Evolutionary conservation across 495 filamentous ascomycete genomes (phyloP).

Genomic region (Pyrenula massariospora): DNA sequence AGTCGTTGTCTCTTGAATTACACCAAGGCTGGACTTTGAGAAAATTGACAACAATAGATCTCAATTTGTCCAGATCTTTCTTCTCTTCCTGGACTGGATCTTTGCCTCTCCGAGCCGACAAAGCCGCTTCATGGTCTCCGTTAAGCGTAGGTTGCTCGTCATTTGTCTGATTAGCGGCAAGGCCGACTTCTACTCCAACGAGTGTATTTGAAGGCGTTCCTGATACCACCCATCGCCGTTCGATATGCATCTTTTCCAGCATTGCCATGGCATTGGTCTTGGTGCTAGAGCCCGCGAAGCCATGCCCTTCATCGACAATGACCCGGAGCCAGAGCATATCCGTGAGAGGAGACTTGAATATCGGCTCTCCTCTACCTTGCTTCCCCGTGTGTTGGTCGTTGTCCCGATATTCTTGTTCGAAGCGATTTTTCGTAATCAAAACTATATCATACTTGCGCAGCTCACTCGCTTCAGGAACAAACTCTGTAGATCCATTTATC

Average conservation of each 20-base stretch:
- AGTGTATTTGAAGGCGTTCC: constrained; percentile 81
- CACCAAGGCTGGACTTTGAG: constrained; percentile 70
- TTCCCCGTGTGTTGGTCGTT: constrained; percentile 15
- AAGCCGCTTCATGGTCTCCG: constrained; percentile 12
- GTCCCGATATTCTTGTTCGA: constrained; percentile 48
- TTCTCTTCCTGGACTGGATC: constrained; percentile 39
- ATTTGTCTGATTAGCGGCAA: constrained; percentile 33
- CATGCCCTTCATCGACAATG: constrained; percentile 88
- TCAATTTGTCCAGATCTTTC: constrained; percentile 65
- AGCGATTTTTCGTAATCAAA: constrained; percentile 61
- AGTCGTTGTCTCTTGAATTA: constrained; percentile 33
- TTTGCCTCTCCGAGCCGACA: constrained; percentile 23
- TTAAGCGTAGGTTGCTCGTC: constrained; percentile 1
- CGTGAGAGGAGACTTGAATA: constrained; percentile 51
- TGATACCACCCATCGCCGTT: constrained; percentile 79
- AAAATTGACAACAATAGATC: constrained; percentile 57
- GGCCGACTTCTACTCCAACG: constrained; percentile 58
- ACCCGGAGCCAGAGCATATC: constrained; percentile 71
- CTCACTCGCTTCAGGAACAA: constrained; percentile 45
- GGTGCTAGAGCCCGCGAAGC: constrained; percentile 47
- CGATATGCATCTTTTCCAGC: constrained; percentile 53
- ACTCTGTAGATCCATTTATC: constrained; percentile 33
- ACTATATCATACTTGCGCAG: constrained; percentile 66
- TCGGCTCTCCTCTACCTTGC: constrained; percentile 13
- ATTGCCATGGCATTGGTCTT: constrained; percentile 56